These are phyloP conservation scores for Prototheca wickerhamii DNA, from an alignment of 163 green algal species.

Conservation along the genomic window DNA sequence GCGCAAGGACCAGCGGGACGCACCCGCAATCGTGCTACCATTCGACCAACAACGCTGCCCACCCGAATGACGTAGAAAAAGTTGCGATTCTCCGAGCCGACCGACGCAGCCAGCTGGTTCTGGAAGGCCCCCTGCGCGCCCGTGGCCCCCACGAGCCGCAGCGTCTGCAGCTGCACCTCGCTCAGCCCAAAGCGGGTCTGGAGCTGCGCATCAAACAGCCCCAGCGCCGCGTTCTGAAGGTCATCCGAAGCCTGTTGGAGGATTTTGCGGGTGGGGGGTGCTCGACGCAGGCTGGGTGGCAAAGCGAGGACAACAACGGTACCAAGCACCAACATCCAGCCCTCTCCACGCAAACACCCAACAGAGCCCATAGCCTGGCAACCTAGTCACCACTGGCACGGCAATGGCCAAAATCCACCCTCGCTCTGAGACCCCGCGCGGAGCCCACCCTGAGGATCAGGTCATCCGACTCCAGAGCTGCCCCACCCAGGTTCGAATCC, in stretches of 20 bases:
- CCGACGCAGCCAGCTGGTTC: slow-evolving; percentile 34
- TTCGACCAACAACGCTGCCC: neutral
- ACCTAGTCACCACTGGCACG: too few species aligned
- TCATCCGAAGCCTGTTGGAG: slow-evolving; percentile 15
- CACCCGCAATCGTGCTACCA: neutral
- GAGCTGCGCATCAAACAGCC: slow-evolving; percentile 24
- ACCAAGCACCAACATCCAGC: too few species aligned
- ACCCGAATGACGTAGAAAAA: slow-evolving; percentile 66
- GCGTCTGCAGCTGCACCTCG: slow-evolving; percentile 32
- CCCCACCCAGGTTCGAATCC: neutral
- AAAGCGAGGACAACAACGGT: too few species aligned
- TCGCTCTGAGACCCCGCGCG: too few species aligned
- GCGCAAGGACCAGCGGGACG: too few species aligned
- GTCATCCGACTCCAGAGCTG: too few species aligned
- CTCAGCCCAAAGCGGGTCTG: neutral
- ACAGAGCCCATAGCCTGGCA: too few species aligned
- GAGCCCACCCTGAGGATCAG: too few species aligned
- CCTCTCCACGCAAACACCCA: too few species aligned
- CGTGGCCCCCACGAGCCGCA: slow-evolving; percentile 32
- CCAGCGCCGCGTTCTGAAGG: slow-evolving; percentile 35
- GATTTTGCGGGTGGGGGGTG: too few species aligned
- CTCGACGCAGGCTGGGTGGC: too few species aligned
- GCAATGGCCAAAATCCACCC: too few species aligned
- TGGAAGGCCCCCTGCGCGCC: slow-evolving; percentile 39
- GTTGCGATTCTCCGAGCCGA: slow-evolving; percentile 47